Base-by-base conservation (phyloP, 352 stramenopile species). In the Globisporangium canariense region DNA sequence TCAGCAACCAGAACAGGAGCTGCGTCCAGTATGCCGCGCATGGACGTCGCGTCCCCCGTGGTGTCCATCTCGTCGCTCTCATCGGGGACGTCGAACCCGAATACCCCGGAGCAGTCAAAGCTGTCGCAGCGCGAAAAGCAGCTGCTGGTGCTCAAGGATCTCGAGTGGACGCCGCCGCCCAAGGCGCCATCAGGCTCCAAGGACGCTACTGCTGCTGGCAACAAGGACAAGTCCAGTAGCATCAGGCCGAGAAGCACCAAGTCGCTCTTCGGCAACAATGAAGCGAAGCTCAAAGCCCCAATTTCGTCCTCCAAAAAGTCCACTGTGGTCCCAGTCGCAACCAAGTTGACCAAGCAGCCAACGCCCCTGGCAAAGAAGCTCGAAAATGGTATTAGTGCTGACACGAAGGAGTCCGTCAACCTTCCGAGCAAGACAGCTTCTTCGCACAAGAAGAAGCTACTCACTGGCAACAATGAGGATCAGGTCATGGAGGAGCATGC, bases 31-130 rank as follows among this genome's bases (percentile, higher is more conserved):
- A 74, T 67, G 28, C n/a, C 69, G 8, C 68, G 63, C 3, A 58
- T 63, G 13, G 75, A 65, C 13, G 73, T 83, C 0, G 74, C 78
- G 9, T 91, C 83, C 36, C 83, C 83, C 0, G 83, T 91, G 9
- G 83, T 91, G 34, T 91, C 83, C 0, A 81, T 90, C 54, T 90
- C 83, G 16, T 89, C 82, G 3, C 67, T 74, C 1, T 91, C 81
- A 16, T 77, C 73, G 0, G 75, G 69, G 2, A 88, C 79, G 9
- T 89, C 79, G 30, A 85, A 88, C 50, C 80, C 83, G 4, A 88
- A 90, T 54, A 90, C 80, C 0, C 83, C 83, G 0, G 79, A 88
- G 52, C 76, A 82, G 6, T 61, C 60, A 6, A 62, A 58, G 11
- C 53, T 83, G 18, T 79, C 74, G 14, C 55, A 65, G 56, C 66